Evolutionary conservation across 1,284 basidiomycete genomes (phyloP).

Genomic region (Tylopilus sp.): DNA sequence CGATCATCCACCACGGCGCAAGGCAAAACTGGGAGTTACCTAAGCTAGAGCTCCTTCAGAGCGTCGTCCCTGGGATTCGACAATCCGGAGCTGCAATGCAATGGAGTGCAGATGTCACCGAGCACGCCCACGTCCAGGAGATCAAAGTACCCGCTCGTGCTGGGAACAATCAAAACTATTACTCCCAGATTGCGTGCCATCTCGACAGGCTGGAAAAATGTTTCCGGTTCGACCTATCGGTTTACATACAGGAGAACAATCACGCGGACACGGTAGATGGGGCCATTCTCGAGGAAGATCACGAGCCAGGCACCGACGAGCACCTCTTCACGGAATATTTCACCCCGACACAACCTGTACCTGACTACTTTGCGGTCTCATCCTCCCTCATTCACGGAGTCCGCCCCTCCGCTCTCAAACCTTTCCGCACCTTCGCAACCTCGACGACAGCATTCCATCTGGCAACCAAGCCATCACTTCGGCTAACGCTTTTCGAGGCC

Average conservation of each 20-base stretch:
- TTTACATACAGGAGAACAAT: too few relatives aligned
- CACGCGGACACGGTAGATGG: too few relatives aligned
- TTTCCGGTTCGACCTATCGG: neutral
- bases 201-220: neutral
- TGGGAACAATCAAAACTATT: too few relatives aligned
- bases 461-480: conserved; percentile 4
- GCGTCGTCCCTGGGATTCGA: neutral
- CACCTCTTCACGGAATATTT: neutral
- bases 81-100: conserved; percentile 1
- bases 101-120: conserved; percentile 4
- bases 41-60: conserved; percentile 34
- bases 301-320: conserved; percentile 9
- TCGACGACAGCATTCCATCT: conserved; percentile 17
- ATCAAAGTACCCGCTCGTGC: too few relatives aligned
- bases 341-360: neutral
- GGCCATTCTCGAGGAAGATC: conserved; percentile 1
- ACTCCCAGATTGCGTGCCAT: too few relatives aligned
- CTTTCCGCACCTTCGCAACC: conserved; percentile 13
- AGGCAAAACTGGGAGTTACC: too few relatives aligned
- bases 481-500: conserved; percentile 7
- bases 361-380: conserved; percentile 12
- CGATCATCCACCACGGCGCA: too few relatives aligned
- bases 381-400: conserved; percentile 4
- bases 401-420: conserved; percentile 1
- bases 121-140: neutral